These are phyloP conservation scores for Sextonia rubra DNA, from an alignment of 164 flowering plant species.

Conservation along the genomic window DNA sequence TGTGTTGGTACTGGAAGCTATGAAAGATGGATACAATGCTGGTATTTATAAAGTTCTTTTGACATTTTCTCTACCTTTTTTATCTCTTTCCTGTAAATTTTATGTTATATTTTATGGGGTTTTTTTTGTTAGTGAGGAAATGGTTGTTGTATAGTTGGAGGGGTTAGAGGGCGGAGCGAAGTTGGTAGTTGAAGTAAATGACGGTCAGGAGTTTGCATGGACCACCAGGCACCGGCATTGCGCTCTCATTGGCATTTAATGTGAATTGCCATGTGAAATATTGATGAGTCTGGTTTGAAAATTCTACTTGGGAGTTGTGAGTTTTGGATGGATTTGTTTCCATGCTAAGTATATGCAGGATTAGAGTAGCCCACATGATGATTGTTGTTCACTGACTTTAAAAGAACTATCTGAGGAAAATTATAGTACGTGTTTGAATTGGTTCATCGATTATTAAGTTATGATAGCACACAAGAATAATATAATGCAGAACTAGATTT, in stretches of 20 bases:
- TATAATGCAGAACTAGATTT: no score
- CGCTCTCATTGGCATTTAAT: neutral
- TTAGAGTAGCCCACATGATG: no score
- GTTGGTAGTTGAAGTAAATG: constrained; percentile 5
- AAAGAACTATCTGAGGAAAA: no score
- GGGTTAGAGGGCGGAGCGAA: neutral
- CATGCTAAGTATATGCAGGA: no score
- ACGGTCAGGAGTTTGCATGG: neutral
- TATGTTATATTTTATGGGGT: no score
- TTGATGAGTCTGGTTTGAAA: neutral
- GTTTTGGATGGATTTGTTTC: neutral
- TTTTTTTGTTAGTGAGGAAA: neutral
- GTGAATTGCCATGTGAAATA: neutral
- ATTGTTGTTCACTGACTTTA: no score
- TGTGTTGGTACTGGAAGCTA: constrained; percentile 5
- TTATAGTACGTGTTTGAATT: no score
- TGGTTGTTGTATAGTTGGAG: neutral
- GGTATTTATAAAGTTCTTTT: constrained; percentile 19
- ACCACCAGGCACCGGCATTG: neutral
- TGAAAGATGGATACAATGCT: constrained; percentile 16
- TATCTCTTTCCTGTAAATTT: no score
- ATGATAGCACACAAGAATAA: no score
- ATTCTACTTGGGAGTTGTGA: neutral
- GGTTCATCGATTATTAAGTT: no score
- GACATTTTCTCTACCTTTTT: no score